Conservation (phyloP, 2,329 filamentous ascomycete species). For the Colletotrichum tropicale region DNA sequence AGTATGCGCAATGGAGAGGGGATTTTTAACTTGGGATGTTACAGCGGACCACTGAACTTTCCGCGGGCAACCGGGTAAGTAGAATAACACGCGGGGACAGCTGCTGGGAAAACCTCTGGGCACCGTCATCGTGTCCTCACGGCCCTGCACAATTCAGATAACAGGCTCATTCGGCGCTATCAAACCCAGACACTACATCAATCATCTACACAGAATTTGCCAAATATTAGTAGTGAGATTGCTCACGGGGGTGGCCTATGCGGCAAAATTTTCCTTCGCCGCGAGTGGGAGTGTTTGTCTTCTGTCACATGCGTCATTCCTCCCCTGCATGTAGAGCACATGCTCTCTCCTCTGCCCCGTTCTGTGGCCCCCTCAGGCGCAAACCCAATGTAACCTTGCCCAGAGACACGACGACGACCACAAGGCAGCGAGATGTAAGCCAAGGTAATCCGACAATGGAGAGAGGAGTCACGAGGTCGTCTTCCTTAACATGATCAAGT, state of each 20-base stretch:
- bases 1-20: too few relatives aligned
- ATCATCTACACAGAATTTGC: background rate
- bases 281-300: background rate
- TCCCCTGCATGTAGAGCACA: background rate
- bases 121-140: background rate
- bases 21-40: background rate
- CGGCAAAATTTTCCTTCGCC: background rate
- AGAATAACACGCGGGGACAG: background rate
- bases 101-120: background rate
- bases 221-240: background rate
- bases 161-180: background rate
- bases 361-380: background rate
- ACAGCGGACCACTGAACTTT: background rate
- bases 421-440: background rate
- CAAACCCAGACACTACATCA: background rate
- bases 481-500: background rate
- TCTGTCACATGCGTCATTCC: slow-evolving; percentile 9
- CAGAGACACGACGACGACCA: background rate
- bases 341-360: background rate
- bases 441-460: background rate
- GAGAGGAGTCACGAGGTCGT: background rate
- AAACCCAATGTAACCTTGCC: background rate
- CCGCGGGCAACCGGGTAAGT: background rate
- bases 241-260: background rate
- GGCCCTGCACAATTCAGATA: background rate